Percentiles rank a stretch among this genome's conserved stretches.
Evolutionary conservation across 2,329 filamentous ascomycete species (phyloP).

Genomic region (Colletotrichum euphorbiae): DNA sequence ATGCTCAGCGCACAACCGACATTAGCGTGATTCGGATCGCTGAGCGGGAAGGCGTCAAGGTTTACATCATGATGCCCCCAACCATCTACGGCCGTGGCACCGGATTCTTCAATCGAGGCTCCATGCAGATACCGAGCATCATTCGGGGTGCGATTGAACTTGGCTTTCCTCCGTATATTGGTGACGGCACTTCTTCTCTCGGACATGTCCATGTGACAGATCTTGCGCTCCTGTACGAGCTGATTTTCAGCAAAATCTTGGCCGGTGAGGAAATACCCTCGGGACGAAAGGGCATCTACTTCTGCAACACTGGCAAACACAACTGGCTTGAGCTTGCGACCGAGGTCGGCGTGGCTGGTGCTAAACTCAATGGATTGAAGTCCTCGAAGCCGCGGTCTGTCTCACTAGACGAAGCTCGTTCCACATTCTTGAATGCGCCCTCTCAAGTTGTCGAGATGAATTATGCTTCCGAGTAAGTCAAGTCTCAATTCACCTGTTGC

Average conservation of each 20-base stretch:
- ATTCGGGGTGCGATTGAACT: constrained; percentile 47
- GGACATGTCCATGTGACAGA: constrained; percentile 60
- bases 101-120: constrained; percentile 54
- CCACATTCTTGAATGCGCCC: background rate
- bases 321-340: constrained; percentile 54
- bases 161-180: constrained; percentile 44
- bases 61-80: constrained; percentile 58
- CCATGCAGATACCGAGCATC: constrained; percentile 53
- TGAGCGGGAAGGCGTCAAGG: constrained; percentile 54
- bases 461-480: constrained; percentile 20
- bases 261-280: constrained; percentile 47
- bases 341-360: constrained; percentile 49
- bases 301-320: constrained; percentile 53
- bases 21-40: constrained; percentile 55
- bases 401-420: constrained; percentile 19
- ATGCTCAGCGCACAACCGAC: constrained; percentile 58
- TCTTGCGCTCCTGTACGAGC: constrained; percentile 54
- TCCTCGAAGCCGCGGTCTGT: constrained; percentile 28
- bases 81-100: constrained; percentile 59
- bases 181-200: constrained; percentile 52
- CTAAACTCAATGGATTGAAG: constrained; percentile 48
- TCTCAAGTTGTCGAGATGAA: constrained; percentile 30
- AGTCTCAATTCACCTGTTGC: too few relatives aligned
- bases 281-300: constrained; percentile 56
- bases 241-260: constrained; percentile 50